phyloP scores from a whole-genome alignment of 106 monocot species.

The Cymbidium sinense region DNA sequence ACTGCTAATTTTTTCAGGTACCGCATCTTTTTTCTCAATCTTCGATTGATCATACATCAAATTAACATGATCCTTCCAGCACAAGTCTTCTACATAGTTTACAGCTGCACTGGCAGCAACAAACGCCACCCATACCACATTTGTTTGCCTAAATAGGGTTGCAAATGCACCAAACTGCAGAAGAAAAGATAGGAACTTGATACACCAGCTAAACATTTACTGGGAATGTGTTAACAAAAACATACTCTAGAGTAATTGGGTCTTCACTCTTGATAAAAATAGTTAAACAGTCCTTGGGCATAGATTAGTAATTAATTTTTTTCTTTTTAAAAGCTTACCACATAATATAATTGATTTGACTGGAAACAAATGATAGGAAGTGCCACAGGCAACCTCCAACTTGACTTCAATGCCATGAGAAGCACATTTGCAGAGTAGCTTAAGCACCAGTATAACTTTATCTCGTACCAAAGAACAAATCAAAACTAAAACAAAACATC shows the following conservation, averaged over 20 bases:
- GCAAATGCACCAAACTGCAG: conserved; percentile 76
- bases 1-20: conserved; percentile 9
- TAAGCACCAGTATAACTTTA: too few species aligned
- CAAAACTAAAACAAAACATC: too few species aligned
- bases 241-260: background rate
- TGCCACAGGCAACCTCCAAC: background rate
- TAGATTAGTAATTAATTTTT: background rate
- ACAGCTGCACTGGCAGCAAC: conserved; percentile 68
- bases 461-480: too few species aligned
- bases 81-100: conserved; percentile 36
- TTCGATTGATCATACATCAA: conserved; percentile 8
- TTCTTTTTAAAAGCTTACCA: background rate
- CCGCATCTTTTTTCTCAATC: conserved; percentile 12
- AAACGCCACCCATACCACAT: conserved; percentile 87
- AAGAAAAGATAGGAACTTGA: conserved; percentile 1
- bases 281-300: background rate
- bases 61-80: conserved; percentile 20
- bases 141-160: conserved; percentile 77
- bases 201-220: background rate
- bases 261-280: background rate
- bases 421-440: too few species aligned
- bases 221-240: background rate
- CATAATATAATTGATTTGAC: background rate
- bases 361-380: background rate
- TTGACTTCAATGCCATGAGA: too few species aligned